Evolutionary conservation across 768 basidiomycete genomes (phyloP).

Genomic region (Dictyophora rubrovolvata): DNA sequence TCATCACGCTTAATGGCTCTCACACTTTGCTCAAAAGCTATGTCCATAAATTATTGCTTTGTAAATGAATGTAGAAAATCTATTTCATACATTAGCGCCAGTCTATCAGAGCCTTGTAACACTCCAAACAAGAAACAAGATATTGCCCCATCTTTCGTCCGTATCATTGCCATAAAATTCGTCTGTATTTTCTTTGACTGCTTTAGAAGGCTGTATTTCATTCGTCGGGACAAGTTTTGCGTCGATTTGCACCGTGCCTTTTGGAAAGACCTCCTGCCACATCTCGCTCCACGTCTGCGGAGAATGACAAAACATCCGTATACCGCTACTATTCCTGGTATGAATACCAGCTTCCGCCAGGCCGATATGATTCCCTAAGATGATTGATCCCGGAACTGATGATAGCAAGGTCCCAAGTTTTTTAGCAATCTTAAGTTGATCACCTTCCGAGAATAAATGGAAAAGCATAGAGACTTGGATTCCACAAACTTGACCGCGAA

Average conservation of each 20-base stretch:
- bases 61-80: no score
- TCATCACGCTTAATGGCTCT: no score
- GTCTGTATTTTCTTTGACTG: neutral
- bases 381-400: constrained; percentile 2
- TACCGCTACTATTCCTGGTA: neutral
- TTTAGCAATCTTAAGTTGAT: neutral
- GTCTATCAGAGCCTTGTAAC: neutral
- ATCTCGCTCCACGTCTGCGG: constrained; percentile 27
- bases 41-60: no score
- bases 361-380: constrained; percentile 11
- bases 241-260: constrained; percentile 26
- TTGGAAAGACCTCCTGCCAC: constrained; percentile 29
- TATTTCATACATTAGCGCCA: no score
- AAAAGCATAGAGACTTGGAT: constrained; percentile 11
- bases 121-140: neutral
- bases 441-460: constrained; percentile 8
- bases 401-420: neutral
- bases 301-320: constrained; percentile 24
- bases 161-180: neutral
- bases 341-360: constrained; percentile 5
- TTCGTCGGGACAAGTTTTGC: constrained; percentile 13
- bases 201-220: neutral
- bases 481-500: neutral
- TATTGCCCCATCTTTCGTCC: neutral
- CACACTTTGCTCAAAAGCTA: no score